Base-by-base conservation (phyloP, 495 filamentous ascomycete species). In the Clavariopsis aquatica region DNA sequence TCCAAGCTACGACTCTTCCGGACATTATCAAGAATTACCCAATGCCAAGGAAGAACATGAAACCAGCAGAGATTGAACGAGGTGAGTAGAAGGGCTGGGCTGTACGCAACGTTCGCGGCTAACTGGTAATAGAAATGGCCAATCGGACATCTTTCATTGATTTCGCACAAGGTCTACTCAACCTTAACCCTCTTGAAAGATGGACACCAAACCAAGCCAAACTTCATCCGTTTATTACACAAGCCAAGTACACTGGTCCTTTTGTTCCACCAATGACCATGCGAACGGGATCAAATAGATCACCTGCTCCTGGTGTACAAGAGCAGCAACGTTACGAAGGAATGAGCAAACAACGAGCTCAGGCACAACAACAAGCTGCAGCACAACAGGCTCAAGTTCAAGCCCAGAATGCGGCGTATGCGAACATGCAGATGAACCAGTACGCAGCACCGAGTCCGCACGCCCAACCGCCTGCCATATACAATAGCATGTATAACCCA, bases 21-120 rank as follows among this genome's bases (percentile, higher is more conserved):
- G 95, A 98, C 60, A 98, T 99, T 66, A 97, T 99, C 75, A 88
- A 94, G 71, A 90, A 88, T 65, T 99, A 99, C 74, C 87, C 94
- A 36, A 96, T 99, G 93, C 95, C 95, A 28, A 80, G 95, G 73
- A 99, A 99, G 78, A 96, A 97, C 66, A 99, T 99, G 95, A 99
- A 99, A 79, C 95, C 88, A 67, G 86, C 86, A 65, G 95, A 99
- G 75, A 86, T 98, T 63, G 95, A 99, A 60, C 81, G 94, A 89
- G 95, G 95, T 97, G 81, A 65, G 85, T 74, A 28, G 24, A 43
- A n/a, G 4, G 29, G 49, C n/a, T 9, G 22, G 38, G 31, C 10
- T 43, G 49, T 13, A 52, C 9, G 43, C 45, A 4, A 29, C 23
- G 34, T 47, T 69, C 82, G 19, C 5, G 27, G 38, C 38, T 47